Conservation (phyloP, 768 basidiomycete species). For the Boletus rubropictus region DNA sequence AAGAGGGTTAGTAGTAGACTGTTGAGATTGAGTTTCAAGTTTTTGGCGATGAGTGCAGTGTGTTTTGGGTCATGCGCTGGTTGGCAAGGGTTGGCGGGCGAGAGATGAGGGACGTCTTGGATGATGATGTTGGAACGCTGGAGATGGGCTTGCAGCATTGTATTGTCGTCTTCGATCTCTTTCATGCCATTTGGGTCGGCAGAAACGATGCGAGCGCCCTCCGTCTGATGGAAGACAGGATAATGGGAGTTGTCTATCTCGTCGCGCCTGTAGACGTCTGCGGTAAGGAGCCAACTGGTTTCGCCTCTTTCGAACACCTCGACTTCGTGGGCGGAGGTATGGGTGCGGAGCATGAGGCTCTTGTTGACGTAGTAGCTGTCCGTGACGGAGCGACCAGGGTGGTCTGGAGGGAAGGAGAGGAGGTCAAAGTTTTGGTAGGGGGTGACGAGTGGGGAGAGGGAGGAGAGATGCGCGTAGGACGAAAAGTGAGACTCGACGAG, state of each 20-base stretch:
- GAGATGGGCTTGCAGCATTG: conserved; percentile 51
- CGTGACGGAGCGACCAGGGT: conserved; percentile 83
- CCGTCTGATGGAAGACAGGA: conserved; percentile 98
- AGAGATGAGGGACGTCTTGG: conserved; percentile 75
- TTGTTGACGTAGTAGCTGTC: conserved; percentile 97
- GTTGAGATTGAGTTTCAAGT: conserved; percentile 88
- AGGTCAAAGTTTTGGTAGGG: conserved; percentile 94
- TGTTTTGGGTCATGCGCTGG: conserved; percentile 65
- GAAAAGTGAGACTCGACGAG: conserved; percentile 84
- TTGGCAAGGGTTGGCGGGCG: conserved; percentile 76
- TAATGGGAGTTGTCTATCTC: conserved; percentile 97
- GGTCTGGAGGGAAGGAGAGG: conserved; percentile 87
- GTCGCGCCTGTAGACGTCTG: conserved; percentile 96
- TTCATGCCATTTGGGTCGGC: conserved; percentile 51
- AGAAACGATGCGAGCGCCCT: conserved; percentile 81
- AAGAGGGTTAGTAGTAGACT: conserved; percentile 79
- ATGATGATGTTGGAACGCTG: conserved; percentile 74
- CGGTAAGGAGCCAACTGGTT: conserved; percentile 84
- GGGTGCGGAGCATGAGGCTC: conserved; percentile 88
- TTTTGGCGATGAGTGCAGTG: conserved; percentile 69
- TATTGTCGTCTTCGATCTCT: conserved; percentile 69
- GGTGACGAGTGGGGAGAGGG: conserved; percentile 84
- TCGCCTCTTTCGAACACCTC: conserved; percentile 76
- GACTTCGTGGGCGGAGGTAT: conserved; percentile 98
- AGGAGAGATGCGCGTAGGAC: conserved; percentile 64